Evolutionary conservation across 257 asterid species (phyloP), one percentile per base, ranked within the genome.

Genomic region (Lycium barbarum): DNA sequence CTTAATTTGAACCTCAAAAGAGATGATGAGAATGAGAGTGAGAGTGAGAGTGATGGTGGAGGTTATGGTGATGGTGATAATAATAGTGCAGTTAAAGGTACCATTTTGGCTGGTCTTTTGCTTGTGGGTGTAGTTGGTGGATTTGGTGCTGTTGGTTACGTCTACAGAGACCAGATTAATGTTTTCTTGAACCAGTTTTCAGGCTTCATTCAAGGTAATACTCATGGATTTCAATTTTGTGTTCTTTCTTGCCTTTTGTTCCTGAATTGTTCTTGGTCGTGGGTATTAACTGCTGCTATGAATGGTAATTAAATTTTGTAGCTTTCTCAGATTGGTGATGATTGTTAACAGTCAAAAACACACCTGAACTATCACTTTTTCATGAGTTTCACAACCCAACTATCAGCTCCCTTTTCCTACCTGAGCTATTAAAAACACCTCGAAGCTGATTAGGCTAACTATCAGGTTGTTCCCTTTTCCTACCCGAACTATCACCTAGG

Each of bases 81-180:
- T 54, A 92, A 84, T 45, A 49, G 90, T 80, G 98, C 98, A 6
- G 57, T 95, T 45, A 94, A 92, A 90, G 98, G 99, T 83, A 91
- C 98, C 84, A 90, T 96, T 83, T 88, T 88, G 88, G 89, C 91
- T 72, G 89, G 88, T 15, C 85, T 88, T 86, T 79, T 88, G 84
- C 85, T 88, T 85, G 67, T 88, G 2, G 91, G 89, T 63, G 89
- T 92, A 63, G 95, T 94, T 88, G 99, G 99, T 70, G 98, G 99
- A 3, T 93, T 93, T 82, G 99, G 97, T 38, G 57, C 91, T 35
- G 90, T 89, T 85, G 98, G 99, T n/a, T 96, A 92, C 84, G 53
- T 93, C 7, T 96, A 93, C 85, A 93, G 79, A 89, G 99, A 96
- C 58, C 99, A 94, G 93, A 90, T 96, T 89, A 96, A 93, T 88